These are phyloP conservation scores for Cladorrhinum sp. DNA, from an alignment of 2,329 filamentous ascomycete species.

Conservation along the genomic window DNA sequence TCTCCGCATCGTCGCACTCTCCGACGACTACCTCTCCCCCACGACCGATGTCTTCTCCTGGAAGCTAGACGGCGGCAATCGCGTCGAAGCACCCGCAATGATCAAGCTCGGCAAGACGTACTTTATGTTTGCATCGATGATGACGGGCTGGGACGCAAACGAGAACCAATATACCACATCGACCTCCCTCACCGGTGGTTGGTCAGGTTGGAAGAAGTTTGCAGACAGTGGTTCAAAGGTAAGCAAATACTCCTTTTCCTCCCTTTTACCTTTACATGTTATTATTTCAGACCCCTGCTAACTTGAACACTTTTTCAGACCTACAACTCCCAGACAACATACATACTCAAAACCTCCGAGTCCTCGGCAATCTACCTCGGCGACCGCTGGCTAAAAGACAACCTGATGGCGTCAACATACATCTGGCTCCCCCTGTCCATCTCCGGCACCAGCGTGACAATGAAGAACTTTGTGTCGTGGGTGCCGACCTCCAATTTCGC, in stretches of 20 bases:
- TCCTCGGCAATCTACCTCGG: constrained; percentile 58
- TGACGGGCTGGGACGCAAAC: constrained; percentile 59
- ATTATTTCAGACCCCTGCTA: no score
- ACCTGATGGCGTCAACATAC: constrained; percentile 60
- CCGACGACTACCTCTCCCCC: constrained; percentile 55
- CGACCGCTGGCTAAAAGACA: constrained; percentile 61
- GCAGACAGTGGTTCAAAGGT: constrained; percentile 49
- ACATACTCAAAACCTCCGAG: constrained; percentile 46
- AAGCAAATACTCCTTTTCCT: neutral
- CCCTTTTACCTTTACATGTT: no score
- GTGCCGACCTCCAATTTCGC: constrained; percentile 34
- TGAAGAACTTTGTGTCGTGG: constrained; percentile 56
- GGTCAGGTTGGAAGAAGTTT: constrained; percentile 60
- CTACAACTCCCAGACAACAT: constrained; percentile 59
- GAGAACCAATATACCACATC: constrained; percentile 47
- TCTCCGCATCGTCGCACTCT: constrained; percentile 55
- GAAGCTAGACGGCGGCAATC: constrained; percentile 37
- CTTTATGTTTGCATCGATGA: constrained; percentile 61
- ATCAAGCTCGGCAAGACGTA: constrained; percentile 59
- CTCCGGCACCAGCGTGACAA: constrained; percentile 46
- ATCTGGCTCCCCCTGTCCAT: constrained; percentile 58
- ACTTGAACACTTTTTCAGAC: constrained; percentile 35
- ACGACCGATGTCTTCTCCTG: constrained; percentile 49
- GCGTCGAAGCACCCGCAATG: constrained; percentile 61
- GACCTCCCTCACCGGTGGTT: constrained; percentile 45